Evolutionary conservation across 805 yeast species (phyloP).

Genomic region (Vanderwaltozyma yarrowii): DNA sequence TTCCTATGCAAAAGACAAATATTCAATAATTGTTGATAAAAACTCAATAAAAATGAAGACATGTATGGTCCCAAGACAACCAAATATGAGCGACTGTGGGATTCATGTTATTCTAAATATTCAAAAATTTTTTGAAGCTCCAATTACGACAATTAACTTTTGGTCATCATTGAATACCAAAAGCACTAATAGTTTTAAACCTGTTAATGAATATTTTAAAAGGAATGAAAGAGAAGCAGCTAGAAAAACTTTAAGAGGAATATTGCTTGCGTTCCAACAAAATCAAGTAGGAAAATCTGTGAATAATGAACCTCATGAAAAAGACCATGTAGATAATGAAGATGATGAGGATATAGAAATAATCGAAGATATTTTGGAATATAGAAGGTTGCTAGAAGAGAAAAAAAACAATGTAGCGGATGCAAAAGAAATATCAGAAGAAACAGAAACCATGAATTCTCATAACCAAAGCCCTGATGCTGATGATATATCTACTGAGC

Average conservation of each 20-base stretch:
- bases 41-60: slow-evolving; percentile 38
- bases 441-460: too few relatives aligned
- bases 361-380: slow-evolving; percentile 1
- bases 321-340: not conserved
- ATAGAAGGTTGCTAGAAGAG: not conserved
- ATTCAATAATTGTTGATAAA: slow-evolving; percentile 36
- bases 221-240: slow-evolving; percentile 17
- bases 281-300: not conserved
- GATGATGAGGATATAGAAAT: slow-evolving; percentile 2
- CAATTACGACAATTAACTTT: slow-evolving; percentile 36
- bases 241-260: slow-evolving; percentile 19
- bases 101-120: slow-evolving; percentile 76
- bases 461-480: too few relatives aligned
- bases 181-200: slow-evolving; percentile 10
- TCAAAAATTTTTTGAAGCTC: slow-evolving; percentile 43
- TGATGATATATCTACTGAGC: too few relatives aligned
- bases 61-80: slow-evolving; percentile 69
- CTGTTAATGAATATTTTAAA: slow-evolving; percentile 21
- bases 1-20: slow-evolving; percentile 60
- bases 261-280: slow-evolving; percentile 14
- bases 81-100: slow-evolving; percentile 90
- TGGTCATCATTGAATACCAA: slow-evolving; percentile 33
- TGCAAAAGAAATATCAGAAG: not conserved
- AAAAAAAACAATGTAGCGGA: not conserved
- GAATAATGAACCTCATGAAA: not conserved